Evolutionary conservation across 441 rosid species (phyloP).

Genomic region (Biscutella laevigata): DNA sequence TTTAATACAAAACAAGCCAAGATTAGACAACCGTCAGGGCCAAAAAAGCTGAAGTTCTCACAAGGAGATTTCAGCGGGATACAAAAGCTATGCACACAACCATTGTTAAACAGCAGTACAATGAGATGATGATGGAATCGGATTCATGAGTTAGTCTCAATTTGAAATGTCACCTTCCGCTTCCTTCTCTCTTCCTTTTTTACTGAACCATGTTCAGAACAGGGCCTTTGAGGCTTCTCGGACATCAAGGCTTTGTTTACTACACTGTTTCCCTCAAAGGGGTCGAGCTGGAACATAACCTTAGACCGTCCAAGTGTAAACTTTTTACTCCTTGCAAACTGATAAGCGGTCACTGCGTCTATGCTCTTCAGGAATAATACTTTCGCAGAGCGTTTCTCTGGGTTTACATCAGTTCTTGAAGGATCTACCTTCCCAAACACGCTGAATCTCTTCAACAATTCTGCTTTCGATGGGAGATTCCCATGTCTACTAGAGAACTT

Average conservation of each 20-base stretch:
- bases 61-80: background rate
- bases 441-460: slow-evolving; percentile 25
- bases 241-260: background rate
- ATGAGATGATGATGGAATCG: background rate
- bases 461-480: slow-evolving; percentile 22
- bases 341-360: slow-evolving; percentile 28
- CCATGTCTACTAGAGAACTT: slow-evolving; percentile 18
- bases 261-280: slow-evolving; percentile 8
- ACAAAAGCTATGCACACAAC: slow-evolving; percentile 7
- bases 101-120: too few relatives aligned
- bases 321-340: slow-evolving; percentile 28
- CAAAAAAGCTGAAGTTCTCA: too few relatives aligned
- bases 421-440: slow-evolving; percentile 27
- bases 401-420: slow-evolving; percentile 19
- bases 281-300: slow-evolving; percentile 12
- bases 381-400: slow-evolving; percentile 13
- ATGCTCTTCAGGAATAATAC: slow-evolving; percentile 24
- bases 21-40: background rate
- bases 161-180: slow-evolving; percentile 14
- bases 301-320: slow-evolving; percentile 18
- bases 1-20: slow-evolving; percentile 8
- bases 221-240: background rate
- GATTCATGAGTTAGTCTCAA: slow-evolving; percentile 5
- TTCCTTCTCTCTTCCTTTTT: slow-evolving; percentile 6
- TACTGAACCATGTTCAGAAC: slow-evolving; percentile 1